phyloP scores from a whole-genome alignment of 148 eudicot genomes.

The Spergularia bocconei region DNA sequence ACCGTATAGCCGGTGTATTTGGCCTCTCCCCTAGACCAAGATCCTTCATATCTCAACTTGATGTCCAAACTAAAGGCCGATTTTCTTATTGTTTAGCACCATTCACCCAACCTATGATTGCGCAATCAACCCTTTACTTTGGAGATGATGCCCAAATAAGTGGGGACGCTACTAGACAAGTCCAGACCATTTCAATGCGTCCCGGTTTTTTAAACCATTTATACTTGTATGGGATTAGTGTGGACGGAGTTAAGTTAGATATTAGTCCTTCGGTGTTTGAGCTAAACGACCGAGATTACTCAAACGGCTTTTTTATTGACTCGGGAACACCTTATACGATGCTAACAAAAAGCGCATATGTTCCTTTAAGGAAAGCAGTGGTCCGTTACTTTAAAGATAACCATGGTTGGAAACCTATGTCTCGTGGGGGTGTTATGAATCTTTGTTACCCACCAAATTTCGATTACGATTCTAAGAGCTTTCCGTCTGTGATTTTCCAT shows the following conservation, averaged over 20 bases:
- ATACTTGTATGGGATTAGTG: slow-evolving; percentile 4
- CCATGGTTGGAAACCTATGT: too few species aligned
- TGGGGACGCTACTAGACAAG: background rate
- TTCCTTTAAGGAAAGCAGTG: too few species aligned
- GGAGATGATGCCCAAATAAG: slow-evolving; percentile 17
- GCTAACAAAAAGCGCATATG: slow-evolving; percentile 5
- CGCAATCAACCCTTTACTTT: background rate
- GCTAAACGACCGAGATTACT: too few species aligned
- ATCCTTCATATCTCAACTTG: slow-evolving; percentile 17
- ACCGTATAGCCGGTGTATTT: slow-evolving; percentile 2
- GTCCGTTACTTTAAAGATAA: too few species aligned
- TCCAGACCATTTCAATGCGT: slow-evolving; percentile 8
- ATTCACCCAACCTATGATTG: background rate
- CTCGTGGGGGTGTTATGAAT: too few species aligned
- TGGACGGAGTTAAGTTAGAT: background rate
- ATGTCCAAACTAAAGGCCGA: slow-evolving; percentile 2
- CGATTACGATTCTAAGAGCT: too few species aligned
- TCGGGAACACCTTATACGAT: slow-evolving; percentile 6
- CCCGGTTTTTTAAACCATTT: background rate
- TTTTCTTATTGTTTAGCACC: slow-evolving; percentile 17
- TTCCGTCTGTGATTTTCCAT: too few species aligned
- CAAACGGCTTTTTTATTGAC: slow-evolving; percentile 12
- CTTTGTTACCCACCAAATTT: too few species aligned
- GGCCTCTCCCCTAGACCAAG: slow-evolving; percentile 9
- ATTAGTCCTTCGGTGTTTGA: slow-evolving; percentile 10